Conservation (phyloP, 2,329 filamentous ascomycete genomes). For the Cercospora sp. region DNA sequence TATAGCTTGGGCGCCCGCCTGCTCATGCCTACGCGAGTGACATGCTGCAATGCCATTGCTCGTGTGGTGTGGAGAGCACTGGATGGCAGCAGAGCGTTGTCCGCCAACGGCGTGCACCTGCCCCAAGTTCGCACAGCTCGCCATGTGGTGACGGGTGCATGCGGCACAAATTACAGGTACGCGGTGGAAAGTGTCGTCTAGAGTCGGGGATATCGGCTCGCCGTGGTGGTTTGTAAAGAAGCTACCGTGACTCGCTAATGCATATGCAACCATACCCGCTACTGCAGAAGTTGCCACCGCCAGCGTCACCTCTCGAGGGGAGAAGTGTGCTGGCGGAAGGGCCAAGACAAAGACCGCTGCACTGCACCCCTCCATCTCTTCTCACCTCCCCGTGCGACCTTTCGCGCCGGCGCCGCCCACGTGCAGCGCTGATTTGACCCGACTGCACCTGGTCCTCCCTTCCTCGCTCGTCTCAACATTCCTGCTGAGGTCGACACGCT, state of each 20-base stretch:
- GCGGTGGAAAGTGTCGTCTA: background rate
- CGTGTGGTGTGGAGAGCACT: background rate
- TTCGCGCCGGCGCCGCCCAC: background rate
- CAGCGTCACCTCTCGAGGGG: background rate
- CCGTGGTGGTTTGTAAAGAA: background rate
- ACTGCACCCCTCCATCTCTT: background rate
- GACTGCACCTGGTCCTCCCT: background rate
- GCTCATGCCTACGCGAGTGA: background rate
- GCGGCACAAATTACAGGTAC: background rate
- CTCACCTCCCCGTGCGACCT: background rate
- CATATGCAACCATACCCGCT: background rate
- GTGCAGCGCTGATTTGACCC: background rate
- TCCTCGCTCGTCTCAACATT: background rate
- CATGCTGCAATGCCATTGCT: background rate
- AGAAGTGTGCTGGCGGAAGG: background rate
- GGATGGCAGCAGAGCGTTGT: background rate
- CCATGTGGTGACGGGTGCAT: background rate
- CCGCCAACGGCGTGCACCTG: background rate
- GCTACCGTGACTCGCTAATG: background rate
- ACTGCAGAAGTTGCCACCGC: background rate
- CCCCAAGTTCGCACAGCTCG: background rate
- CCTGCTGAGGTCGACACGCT: background rate
- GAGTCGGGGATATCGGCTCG: background rate
- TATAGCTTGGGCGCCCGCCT: background rate
- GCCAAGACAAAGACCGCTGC: background rate